Base-by-base conservation (phyloP, 129 eudicot genomes). In the Scalesia atractyloides region DNA sequence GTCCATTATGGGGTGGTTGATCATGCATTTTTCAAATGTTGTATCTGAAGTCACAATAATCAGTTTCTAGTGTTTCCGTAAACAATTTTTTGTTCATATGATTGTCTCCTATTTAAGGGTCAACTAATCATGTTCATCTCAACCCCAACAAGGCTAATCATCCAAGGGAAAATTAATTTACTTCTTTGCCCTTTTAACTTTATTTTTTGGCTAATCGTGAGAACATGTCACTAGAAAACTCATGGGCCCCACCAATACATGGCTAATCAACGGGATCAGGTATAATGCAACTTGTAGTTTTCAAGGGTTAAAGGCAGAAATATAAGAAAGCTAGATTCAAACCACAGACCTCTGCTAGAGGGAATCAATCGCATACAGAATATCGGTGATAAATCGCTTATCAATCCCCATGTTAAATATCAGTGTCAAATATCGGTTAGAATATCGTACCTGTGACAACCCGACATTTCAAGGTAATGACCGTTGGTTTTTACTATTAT, bases 151-250 rank as follows among this genome's bases (percentile, higher is more conserved):
- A 24, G 13, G 9, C 33, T 78, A 89, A 87, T 65, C 84, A 83
- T 49, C 97, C 91, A 87, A 89, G 1, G 65, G 4, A 60, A 5
- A 60, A 30, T 30, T 4, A 26, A 14, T 14, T 0, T 26, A 60
- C 65, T 26, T 26, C 5, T 58, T 24, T 24, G 22, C n/a, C 36
- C 8, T 56, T 58, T 58, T 58, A 58, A 19, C 61, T 54, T 18
- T 1, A 19, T 3, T 17, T 18, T 54, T 9, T 54, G 13, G 26
- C 22, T 57, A 11, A 57, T 8, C 36, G 0, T 22, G 2, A 4
- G 37, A 57, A 3, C 3, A 3, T 5, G 3, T 20, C 43, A 59
- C 10, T 9, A 26, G 18, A 59, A 26, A 59, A 13, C 65, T 59
- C 64, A 12, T 0, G 16, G 13, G 26, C 6, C 59, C 60, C 60